A percentile compares a stretch with the other conserved stretches of the same genome.
phyloP scores from a whole-genome alignment of 108 stramenopile genomes.

The Cyclostephanos invisitatus region DNA sequence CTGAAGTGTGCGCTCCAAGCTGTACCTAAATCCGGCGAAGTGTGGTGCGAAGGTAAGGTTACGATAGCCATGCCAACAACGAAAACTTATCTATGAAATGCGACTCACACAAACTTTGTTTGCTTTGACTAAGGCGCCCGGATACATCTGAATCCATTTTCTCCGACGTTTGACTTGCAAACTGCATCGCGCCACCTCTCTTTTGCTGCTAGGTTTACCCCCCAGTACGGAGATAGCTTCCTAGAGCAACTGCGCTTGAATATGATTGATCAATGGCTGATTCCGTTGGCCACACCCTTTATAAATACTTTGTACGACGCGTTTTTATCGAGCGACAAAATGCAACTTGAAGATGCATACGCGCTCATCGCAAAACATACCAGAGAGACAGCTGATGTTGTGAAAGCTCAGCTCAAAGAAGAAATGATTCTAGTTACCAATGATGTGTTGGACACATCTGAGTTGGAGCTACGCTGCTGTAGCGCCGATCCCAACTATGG shows the following conservation, averaged over 20 bases:
- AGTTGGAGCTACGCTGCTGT: slow-evolving; percentile 80
- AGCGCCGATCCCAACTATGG: slow-evolving; percentile 99
- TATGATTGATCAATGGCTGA: slow-evolving; percentile 70
- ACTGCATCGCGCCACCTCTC: slow-evolving; percentile 76
- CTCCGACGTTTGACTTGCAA: slow-evolving; percentile 80
- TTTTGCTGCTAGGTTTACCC: slow-evolving; percentile 97
- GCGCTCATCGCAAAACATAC: slow-evolving; percentile 31
- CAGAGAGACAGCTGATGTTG: slow-evolving; percentile 39
- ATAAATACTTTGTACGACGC: slow-evolving; percentile 35
- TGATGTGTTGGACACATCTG: slow-evolving; percentile 60
- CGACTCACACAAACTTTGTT: neutral
- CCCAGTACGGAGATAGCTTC: slow-evolving; percentile 97
- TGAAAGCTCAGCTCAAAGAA: slow-evolving; percentile 34
- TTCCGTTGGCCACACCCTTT: slow-evolving; percentile 57
- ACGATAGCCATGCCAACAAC: neutral
- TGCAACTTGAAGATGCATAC: slow-evolving; percentile 27
- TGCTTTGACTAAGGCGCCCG: slow-evolving; percentile 42
- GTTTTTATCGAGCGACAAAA: slow-evolving; percentile 28
- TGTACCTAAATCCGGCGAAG: slow-evolving; percentile 97
- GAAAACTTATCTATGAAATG: neutral
- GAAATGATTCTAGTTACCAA: slow-evolving; percentile 15
- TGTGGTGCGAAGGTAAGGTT: slow-evolving; percentile 93
- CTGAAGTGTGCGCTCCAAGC: slow-evolving; percentile 85
- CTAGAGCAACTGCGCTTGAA: slow-evolving; percentile 79
- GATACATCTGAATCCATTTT: slow-evolving; percentile 85